Evolutionary conservation across 2,329 filamentous ascomycete species (phyloP).

Genomic region (Aspergillus ruber): DNA sequence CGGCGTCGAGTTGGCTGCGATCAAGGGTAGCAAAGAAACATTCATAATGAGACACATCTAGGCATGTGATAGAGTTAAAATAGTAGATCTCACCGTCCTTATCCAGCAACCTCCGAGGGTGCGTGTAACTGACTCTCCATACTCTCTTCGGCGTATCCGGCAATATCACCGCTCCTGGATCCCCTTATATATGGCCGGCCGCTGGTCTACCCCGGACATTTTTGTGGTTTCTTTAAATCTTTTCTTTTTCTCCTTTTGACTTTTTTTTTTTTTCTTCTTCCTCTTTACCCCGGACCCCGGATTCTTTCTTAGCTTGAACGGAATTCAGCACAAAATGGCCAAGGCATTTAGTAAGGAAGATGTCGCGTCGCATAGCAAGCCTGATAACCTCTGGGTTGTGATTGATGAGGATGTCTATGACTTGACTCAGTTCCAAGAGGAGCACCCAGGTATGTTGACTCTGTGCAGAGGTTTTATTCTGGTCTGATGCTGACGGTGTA

Average conservation of each 20-base stretch:
- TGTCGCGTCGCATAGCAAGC: conserved; percentile 86
- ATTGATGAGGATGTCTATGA: conserved; percentile 96
- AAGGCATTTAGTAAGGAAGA: conserved; percentile 78
- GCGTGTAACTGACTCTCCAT: no score
- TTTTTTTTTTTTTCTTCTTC: not conserved
- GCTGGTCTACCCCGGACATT: conserved; percentile 6
- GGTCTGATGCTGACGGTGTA: conserved; percentile 8
- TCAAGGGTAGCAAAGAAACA: not conserved
- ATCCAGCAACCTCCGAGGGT: no score
- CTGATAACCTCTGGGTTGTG: conserved; percentile 78
- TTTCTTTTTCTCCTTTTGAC: not conserved
- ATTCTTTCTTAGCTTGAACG: conserved; percentile 3
- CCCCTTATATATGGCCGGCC: conserved; percentile 2
- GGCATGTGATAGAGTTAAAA: no score
- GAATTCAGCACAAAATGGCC: conserved; percentile 57
- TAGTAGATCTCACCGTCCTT: no score
- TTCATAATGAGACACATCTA: no score
- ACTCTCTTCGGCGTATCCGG: no score
- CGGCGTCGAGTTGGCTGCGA: not conserved
- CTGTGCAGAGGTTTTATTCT: not conserved
- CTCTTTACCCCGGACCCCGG: conserved; percentile 6
- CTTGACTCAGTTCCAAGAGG: conserved; percentile 78
- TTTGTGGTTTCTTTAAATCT: conserved; percentile 11
- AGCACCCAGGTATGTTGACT: conserved; percentile 56
- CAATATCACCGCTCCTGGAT: no score